phyloP scores from a whole-genome alignment of 495 filamentous ascomycete genomes.

The Penicillium crystallinum region DNA sequence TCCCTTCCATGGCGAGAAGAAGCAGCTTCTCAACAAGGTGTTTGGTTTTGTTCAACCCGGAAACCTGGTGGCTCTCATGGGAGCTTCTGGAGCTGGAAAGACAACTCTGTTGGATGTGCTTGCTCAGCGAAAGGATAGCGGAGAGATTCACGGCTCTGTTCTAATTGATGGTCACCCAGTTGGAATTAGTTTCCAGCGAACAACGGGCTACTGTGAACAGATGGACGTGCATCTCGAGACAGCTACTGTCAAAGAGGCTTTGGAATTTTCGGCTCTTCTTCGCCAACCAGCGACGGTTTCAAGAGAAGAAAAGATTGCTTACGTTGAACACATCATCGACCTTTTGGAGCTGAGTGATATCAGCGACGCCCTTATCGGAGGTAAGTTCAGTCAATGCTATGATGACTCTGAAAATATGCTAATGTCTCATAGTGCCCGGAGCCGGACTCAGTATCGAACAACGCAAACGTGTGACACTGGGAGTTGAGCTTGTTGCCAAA shows the following conservation, averaged over 20 bases:
- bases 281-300: conserved; percentile 36
- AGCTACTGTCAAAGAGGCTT: conserved; percentile 43
- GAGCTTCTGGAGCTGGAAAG: conserved; percentile 79
- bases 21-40: conserved; percentile 64
- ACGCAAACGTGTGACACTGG: conserved; percentile 83
- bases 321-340: conserved; percentile 48
- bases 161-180: conserved; percentile 44
- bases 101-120: conserved; percentile 58
- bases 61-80: conserved; percentile 75
- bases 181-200: conserved; percentile 49
- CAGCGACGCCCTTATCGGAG: conserved; percentile 62
- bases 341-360: conserved; percentile 44
- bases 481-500: conserved; percentile 66
- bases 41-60: conserved; percentile 78
- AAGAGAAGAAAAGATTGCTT: conserved; percentile 42
- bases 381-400: conserved; percentile 6
- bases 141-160: conserved; percentile 43
- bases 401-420: not conserved
- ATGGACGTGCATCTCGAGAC: conserved; percentile 68
- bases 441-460: conserved; percentile 79
- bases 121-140: conserved; percentile 45
- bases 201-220: conserved; percentile 77
- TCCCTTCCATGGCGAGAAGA: conserved; percentile 47
- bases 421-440: conserved; percentile 43
- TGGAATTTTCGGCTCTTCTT: conserved; percentile 46